Evolutionary conservation across 257 asterid species (phyloP), one percentile per base, ranked within the genome.

Genomic region (Linaria vulgaris): DNA sequence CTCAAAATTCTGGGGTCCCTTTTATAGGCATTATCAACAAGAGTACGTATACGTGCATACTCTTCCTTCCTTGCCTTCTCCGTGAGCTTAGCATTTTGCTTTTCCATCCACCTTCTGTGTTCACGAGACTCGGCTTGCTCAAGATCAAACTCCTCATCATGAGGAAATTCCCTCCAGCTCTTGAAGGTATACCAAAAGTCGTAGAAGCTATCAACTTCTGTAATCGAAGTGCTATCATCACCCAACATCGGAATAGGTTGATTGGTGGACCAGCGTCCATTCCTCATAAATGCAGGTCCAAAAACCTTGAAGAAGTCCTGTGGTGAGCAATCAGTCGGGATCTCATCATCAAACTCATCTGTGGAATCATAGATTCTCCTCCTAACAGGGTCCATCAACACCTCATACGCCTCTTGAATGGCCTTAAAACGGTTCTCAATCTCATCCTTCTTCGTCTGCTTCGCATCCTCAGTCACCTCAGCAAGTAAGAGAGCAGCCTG

Each of bases 111-210:
- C 72, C 99, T 83, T 70, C 45, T 82, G 73, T 94, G 97, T 70
- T 94, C 99, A 55, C 97, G 91, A 30, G 96, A 82, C 73, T 94
- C 99, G 50, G 99, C 95, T 67, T 94, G 96, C 79, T 94, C 96
- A 3, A 89, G 57, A 61, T 94, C 99, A 82, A 85, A 89, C 80
- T 94, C 99, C 72, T 94, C 97, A 22, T 86, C 80, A 76, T 94
- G 99, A 46, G 99, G 96, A 76, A 94, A 89, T 68, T 94, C 97
- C 80, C 99, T 83, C 99, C 99, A 94, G 69, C 95, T 89, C 79
- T 87, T 94, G 48, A 89, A 94, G 68, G 79, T 76, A 73, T 94
- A 94, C 99, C 99, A 94, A 56, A 87, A 89, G 68, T 85, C 66
- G 24, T 94, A 94, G 75, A 94, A 94, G 72, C 65, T 72, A 72